A percentile compares a stretch with the other conserved stretches of the same genome.
Evolutionary conservation across 176 grass and related monocot genomes (phyloP).

Genomic region (Oryza brachyantha): DNA sequence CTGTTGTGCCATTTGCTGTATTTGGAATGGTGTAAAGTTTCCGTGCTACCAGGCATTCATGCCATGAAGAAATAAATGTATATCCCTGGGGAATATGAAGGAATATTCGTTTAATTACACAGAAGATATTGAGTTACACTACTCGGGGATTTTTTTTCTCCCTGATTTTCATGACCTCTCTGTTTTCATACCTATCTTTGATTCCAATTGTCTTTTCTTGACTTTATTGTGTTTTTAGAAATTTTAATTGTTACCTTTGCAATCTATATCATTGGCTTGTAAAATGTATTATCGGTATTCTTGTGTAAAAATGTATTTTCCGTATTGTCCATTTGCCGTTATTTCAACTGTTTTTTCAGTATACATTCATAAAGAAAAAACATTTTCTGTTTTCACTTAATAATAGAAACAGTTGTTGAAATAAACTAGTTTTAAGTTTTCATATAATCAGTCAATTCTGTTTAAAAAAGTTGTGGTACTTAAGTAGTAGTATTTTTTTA

Average conservation of each 20-base stretch:
- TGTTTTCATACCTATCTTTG: background rate
- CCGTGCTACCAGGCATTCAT: background rate
- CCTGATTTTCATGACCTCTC: background rate
- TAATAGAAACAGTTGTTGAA: background rate
- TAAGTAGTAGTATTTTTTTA: background rate
- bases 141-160: background rate
- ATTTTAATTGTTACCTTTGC: background rate
- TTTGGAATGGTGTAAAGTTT: constrained; percentile 14
- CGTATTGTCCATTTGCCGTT: background rate
- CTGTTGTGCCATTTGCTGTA: background rate
- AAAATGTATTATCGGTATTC: background rate
- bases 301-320: background rate
- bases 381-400: background rate
- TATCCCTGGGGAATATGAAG: background rate
- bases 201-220: background rate
- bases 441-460: background rate
- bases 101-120: background rate
- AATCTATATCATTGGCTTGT: background rate
- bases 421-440: too few species aligned
- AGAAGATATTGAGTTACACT: background rate
- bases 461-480: background rate
- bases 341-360: background rate
- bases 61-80: background rate
- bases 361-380: background rate
- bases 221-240: background rate